phyloP scores from a whole-genome alignment of 2,329 filamentous ascomycete species.

The Tricladium varicosporioides region DNA sequence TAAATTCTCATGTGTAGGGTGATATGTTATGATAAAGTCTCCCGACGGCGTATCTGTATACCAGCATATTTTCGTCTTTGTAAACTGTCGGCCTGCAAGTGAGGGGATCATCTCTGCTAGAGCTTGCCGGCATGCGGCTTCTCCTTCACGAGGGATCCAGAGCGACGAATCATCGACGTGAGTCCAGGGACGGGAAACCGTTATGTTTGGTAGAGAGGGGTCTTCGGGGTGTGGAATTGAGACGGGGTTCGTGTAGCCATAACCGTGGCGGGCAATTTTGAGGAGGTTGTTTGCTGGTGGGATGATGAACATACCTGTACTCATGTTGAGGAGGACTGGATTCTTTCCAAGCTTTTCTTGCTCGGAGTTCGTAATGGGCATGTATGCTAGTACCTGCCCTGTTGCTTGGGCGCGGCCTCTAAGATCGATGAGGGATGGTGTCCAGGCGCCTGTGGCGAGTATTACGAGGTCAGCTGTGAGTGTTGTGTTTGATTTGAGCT shows the following conservation, averaged over 20 bases:
- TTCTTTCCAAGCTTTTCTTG: constrained; percentile 60
- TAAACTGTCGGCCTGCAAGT: constrained; percentile 51
- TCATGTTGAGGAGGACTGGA: constrained; percentile 73
- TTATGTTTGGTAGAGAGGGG: constrained; percentile 6
- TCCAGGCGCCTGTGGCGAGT: constrained; percentile 87
- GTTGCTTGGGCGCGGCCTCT: constrained; percentile 75
- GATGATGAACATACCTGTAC: constrained; percentile 71
- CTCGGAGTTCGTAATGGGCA: constrained; percentile 71
- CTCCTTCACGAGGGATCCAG: constrained; percentile 24
- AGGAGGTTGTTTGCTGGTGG: constrained; percentile 57
- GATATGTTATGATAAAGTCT: constrained; percentile 59
- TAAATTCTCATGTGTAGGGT: constrained; percentile 46
- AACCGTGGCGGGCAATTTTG: constrained; percentile 60
- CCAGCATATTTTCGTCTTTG: constrained; percentile 56
- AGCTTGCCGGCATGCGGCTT: constrained; percentile 21
- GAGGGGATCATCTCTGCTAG: constrained; percentile 48
- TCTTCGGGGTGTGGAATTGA: constrained; percentile 21
- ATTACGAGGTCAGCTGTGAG: constrained; percentile 70
- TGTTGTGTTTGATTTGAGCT: constrained; percentile 46
- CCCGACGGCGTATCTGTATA: constrained; percentile 64
- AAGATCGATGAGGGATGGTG: constrained; percentile 72
- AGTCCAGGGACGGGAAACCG: constrained; percentile 25
- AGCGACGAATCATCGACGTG: constrained; percentile 20
- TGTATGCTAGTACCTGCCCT: constrained; percentile 77
- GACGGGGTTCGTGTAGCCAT: constrained; percentile 50